Percentiles rank a stretch among this genome's conserved stretches.
phyloP scores from a whole-genome alignment of 352 stramenopile species.

The Pythium dissotocum region DNA sequence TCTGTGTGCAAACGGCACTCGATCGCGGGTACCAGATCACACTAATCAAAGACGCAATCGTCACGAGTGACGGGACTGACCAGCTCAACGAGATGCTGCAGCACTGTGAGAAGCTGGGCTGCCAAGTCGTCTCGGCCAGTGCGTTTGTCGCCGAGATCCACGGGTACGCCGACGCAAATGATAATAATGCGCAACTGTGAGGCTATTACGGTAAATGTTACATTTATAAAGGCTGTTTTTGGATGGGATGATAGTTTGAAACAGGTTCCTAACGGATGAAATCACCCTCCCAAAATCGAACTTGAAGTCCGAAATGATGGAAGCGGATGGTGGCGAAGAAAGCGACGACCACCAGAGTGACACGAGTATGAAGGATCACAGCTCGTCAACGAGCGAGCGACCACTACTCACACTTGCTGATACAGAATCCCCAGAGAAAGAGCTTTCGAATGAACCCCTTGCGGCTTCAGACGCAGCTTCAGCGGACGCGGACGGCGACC shows the following conservation, averaged over 20 bases:
- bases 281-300: not conserved
- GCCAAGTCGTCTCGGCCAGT: slow-evolving; percentile 14
- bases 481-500: slow-evolving; percentile 23
- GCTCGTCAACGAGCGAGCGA: not conserved
- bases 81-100: slow-evolving; percentile 24
- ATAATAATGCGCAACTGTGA: slow-evolving; percentile 10
- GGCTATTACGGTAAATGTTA: not conserved
- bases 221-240: not conserved
- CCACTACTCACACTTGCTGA: not conserved
- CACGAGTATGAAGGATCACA: not conserved
- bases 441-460: slow-evolving; percentile 8
- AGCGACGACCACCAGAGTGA: slow-evolving; percentile 6
- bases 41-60: slow-evolving; percentile 76
- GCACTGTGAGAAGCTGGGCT: slow-evolving; percentile 26
- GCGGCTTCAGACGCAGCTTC: slow-evolving; percentile 2
- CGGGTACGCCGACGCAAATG: slow-evolving; percentile 10
- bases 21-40: slow-evolving; percentile 89
- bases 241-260: not conserved
- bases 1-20: slow-evolving; percentile 78
- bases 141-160: slow-evolving; percentile 29
- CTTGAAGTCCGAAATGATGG: slow-evolving; percentile 21
- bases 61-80: slow-evolving; percentile 12
- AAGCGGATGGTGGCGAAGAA: not conserved
- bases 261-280: not conserved
- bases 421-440: not conserved